Evolutionary conservation across 2,329 filamentous ascomycete genomes (phyloP), one percentile per base, ranked within the genome.

Genomic region (Alternaria viburni): DNA sequence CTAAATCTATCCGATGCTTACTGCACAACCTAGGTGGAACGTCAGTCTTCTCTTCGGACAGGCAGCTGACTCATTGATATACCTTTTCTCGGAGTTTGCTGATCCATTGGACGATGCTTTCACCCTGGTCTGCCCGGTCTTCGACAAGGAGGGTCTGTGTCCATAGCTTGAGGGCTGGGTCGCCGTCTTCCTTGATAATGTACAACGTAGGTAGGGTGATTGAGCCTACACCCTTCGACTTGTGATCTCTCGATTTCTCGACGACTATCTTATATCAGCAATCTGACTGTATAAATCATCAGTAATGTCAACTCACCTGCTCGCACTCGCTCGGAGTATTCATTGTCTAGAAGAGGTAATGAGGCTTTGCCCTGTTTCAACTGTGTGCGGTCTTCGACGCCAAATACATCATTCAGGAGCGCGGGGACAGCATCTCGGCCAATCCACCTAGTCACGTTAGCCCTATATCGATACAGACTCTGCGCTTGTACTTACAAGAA

Each of bases 141-240:
- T 99, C 96, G 50, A 99, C 91, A 74, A 99, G 84, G 81, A 98
- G 85, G 46, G 96, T 97, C 85, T 97, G 95, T 47, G 96, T 96
- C 96, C 96, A 99, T 67, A 98, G 84, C 82, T 96, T 94, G 79
- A 99, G 84, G 74, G 92, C 95, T 30, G 96, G 96, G 82, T 99
- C 96, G 56, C 96, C 96, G 76, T 98, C 96, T 81, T 98, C 95
- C 73, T 94, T 90, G 65, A 98, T 91, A 72, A 98, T 87, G 79
- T 98, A 99, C 2, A 99, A 84, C 75, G 97, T 93, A 52, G 96
- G 96, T 65, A 96, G 89, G n/a, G 90, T 88, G 69, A 98, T 97
- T 80, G 93, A 97, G 67, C 96, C 96, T 15, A 96, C 94, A 3
- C 94, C 93, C 76, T 93, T 92, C 28, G 91, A 87, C 77, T 89